These are phyloP conservation scores for Wickerhamiella galacta DNA, from an alignment of 805 yeast species.

Conservation along the genomic window DNA sequence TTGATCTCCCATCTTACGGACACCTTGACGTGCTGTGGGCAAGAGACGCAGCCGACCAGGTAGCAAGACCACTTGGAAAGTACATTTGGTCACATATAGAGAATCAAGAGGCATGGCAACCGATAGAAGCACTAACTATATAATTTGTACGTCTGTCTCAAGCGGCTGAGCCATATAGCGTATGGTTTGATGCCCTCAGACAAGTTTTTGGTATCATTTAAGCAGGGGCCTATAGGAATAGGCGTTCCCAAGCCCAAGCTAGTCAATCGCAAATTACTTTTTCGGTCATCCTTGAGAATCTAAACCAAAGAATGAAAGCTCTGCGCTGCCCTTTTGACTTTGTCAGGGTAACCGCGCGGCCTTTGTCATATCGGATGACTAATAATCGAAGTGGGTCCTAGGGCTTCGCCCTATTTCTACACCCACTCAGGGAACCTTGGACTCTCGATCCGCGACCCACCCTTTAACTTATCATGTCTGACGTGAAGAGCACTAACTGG, in stretches of 20 bases:
- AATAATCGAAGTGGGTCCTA: not conserved
- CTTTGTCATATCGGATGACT: not conserved
- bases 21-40: slow-evolving; percentile 95
- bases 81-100: slow-evolving; percentile 14
- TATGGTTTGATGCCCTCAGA: slow-evolving; percentile 8
- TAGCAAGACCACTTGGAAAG: slow-evolving; percentile 33
- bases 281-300: slow-evolving; percentile 15
- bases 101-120: not conserved
- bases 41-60: slow-evolving; percentile 44
- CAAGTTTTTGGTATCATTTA: slow-evolving; percentile 11
- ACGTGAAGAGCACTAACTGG: slow-evolving; percentile 89
- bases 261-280: slow-evolving; percentile 18
- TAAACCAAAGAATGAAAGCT: slow-evolving; percentile 6
- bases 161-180: not conserved
- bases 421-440: not conserved
- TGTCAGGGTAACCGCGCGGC: not conserved
- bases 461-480: too few species aligned
- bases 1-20: slow-evolving; percentile 45
- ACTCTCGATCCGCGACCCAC: not conserved
- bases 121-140: not conserved
- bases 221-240: slow-evolving; percentile 5
- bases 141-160: not conserved
- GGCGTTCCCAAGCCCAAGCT: slow-evolving; percentile 6
- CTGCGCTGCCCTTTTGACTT: too few species aligned
- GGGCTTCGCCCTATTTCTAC: slow-evolving; percentile 1